Base-by-base conservation (phyloP, 192 early-diverging fungal genomes). In the Lobosporangium transversale region DNA sequence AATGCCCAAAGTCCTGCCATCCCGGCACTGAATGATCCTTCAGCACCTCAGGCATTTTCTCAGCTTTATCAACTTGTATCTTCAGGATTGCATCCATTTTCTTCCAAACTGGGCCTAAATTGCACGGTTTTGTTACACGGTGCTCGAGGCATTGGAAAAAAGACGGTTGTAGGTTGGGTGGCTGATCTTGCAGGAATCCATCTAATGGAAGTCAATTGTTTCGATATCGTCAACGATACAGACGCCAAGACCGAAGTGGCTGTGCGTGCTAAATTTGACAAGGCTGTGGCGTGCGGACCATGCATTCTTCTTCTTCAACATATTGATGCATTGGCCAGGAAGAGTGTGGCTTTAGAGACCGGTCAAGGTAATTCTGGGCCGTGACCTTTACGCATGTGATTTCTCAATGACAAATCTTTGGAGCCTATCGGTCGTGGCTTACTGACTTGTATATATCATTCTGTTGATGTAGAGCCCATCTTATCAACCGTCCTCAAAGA, bases 131-230 rank as follows among this genome's bases (percentile, higher is more conserved):
- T 97, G 32, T 56, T 98, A 21, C 89, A 92, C 60, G 96, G 94
- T 14, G 88, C 92, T 23, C 81, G 87, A 1, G 96, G 96, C 6
- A 90, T 88, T 18, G 96, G 96, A 14, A 98, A 98, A 63, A 84
- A 87, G 35, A 88, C 89, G 0, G 58, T 94, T 32, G 79, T 96
- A 1, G 74, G 81, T 18, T 80, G 84, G 53, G 86, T 91, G 0
- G 89, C 88, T 9, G 88, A 92, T 31, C 62, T 81, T n/a, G 70
- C 94, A 26, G 95, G 95, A 15, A 81, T 94, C 2, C 90, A 96
- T 57, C 20, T 94, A 9, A 89, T 88, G 62, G 91, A 94, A 58
- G 83, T 93, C 31, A 92, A 92, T 75, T 89, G 89, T 44, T 96
- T 88, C 67, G 92, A 95, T 49, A 84, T 89, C 33, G 81, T 90